phyloP scores from a whole-genome alignment of 1,284 basidiomycete genomes.

The Fomitopsis palustris region DNA sequence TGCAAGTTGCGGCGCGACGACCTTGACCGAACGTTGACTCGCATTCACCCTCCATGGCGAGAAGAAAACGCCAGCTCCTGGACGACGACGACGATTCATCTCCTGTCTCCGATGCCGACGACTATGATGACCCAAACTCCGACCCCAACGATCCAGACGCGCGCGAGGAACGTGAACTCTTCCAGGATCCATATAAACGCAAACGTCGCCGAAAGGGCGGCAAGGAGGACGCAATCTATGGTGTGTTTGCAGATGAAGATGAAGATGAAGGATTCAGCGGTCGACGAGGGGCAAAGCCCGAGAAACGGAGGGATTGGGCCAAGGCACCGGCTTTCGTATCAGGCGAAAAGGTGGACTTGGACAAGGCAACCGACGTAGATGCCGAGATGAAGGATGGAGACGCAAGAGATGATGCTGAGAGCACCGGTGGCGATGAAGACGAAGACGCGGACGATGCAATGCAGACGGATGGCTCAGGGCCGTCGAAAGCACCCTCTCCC shows the following conservation, averaged over 20 bases:
- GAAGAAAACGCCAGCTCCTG: constrained; percentile 76
- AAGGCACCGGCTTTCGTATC: constrained; percentile 81
- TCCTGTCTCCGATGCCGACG: constrained; percentile 44
- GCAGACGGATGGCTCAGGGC: constrained; percentile 38
- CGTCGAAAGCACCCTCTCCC: constrained; percentile 50
- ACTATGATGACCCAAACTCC: constrained; percentile 35
- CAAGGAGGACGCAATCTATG: constrained; percentile 80
- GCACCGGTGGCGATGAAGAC: constrained; percentile 23
- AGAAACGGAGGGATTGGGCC: constrained; percentile 58
- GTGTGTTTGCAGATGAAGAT: constrained; percentile 78
- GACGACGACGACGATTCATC: constrained; percentile 71
- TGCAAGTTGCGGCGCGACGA: too few relatives aligned
- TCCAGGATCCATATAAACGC: constrained; percentile 74
- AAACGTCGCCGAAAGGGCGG: constrained; percentile 63
- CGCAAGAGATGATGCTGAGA: constrained; percentile 28
- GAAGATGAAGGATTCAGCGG: constrained; percentile 42
- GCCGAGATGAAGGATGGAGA: constrained; percentile 33
- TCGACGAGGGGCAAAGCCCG: constrained; percentile 19
- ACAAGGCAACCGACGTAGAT: constrained; percentile 41
- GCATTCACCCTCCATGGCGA: constrained; percentile 53
- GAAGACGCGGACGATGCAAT: constrained; percentile 28
- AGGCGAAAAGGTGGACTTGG: constrained; percentile 45
- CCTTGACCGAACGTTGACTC: too few relatives aligned
- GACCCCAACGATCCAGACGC: constrained; percentile 64
- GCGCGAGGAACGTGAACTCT: constrained; percentile 74